These are phyloP conservation scores for Chaetoceros tenuissimus DNA, from an alignment of 108 stramenopile species.

Conservation along the genomic window DNA sequence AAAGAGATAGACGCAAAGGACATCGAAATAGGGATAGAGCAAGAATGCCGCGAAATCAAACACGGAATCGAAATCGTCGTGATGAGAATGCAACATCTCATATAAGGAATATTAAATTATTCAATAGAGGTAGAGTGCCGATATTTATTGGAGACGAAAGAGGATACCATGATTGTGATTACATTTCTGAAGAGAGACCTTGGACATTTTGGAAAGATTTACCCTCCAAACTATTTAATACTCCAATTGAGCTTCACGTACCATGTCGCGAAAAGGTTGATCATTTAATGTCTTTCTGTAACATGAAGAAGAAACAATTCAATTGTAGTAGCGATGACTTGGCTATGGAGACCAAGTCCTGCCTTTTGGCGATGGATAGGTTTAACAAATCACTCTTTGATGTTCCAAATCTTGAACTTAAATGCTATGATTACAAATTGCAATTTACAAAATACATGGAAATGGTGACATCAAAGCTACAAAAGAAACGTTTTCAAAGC, in stretches of 20 bases:
- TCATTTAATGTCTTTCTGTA: constrained; percentile 32
- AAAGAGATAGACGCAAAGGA: neutral
- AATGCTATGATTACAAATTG: constrained; percentile 16
- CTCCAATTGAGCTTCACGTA: constrained; percentile 27
- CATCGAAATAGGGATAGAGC: neutral
- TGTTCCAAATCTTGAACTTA: neutral
- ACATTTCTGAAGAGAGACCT: constrained; percentile 14
- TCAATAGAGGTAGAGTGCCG: constrained; percentile 17
- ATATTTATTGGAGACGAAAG: constrained; percentile 12
- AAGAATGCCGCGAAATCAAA: neutral
- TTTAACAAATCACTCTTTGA: neutral
- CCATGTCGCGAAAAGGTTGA: constrained; percentile 34
- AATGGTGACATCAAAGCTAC: neutral
- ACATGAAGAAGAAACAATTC: constrained; percentile 9
- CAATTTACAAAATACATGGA: too few relatives aligned
- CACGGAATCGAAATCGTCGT: neutral
- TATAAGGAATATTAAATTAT: neutral
- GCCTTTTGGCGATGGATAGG: neutral
- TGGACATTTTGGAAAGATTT: constrained; percentile 5
- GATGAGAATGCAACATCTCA: neutral
- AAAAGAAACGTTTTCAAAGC: constrained; percentile 4
- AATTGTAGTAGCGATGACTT: constrained; percentile 6
- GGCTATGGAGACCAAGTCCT: neutral
- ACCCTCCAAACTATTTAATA: neutral
- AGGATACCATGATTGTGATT: constrained; percentile 38